phyloP scores from a whole-genome alignment of 1,139 yeast genomes.

The Pichia inconspicua region DNA sequence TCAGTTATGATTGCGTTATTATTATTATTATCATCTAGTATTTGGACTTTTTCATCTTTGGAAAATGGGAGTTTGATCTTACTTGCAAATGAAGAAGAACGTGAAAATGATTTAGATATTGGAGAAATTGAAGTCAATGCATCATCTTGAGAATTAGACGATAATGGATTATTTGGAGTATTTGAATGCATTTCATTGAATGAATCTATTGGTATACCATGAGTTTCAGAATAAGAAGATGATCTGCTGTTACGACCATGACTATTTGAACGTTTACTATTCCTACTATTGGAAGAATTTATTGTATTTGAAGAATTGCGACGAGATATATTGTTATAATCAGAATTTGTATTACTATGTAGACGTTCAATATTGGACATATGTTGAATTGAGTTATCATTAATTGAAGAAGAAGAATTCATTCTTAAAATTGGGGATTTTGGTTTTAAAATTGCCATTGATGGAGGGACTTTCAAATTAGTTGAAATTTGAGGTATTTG shows the following conservation, averaged over 20 bases:
- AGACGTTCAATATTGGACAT: constrained; percentile 10
- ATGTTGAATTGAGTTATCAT: constrained; percentile 14
- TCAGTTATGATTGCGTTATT: neutral
- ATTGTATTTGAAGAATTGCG: constrained; percentile 14
- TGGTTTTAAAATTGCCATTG: constrained; percentile 61
- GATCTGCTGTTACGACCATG: constrained; percentile 6
- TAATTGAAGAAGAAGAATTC: constrained; percentile 25
- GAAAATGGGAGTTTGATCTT: constrained; percentile 8
- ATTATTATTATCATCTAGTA: neutral
- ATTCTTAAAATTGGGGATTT: constrained; percentile 54
- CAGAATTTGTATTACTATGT: constrained; percentile 8
- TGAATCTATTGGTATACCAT: constrained; percentile 13
- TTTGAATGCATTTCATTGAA: constrained; percentile 5
- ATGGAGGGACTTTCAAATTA: constrained; percentile 41
- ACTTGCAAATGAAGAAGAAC: constrained; percentile 3
- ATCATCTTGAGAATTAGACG: neutral
- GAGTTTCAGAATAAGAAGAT: constrained; percentile 5
- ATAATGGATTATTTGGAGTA: neutral
- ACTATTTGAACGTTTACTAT: constrained; percentile 1
- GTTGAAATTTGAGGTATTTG: neutral
- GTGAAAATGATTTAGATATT: constrained; percentile 5
- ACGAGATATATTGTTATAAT: constrained; percentile 9
- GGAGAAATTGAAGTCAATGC: neutral
- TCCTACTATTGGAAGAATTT: constrained; percentile 10
- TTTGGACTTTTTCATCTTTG: neutral